Evolutionary conservation across 1,284 basidiomycete genomes (phyloP), one percentile per base, ranked within the genome.

Genomic region (Tilletia walkeri): DNA sequence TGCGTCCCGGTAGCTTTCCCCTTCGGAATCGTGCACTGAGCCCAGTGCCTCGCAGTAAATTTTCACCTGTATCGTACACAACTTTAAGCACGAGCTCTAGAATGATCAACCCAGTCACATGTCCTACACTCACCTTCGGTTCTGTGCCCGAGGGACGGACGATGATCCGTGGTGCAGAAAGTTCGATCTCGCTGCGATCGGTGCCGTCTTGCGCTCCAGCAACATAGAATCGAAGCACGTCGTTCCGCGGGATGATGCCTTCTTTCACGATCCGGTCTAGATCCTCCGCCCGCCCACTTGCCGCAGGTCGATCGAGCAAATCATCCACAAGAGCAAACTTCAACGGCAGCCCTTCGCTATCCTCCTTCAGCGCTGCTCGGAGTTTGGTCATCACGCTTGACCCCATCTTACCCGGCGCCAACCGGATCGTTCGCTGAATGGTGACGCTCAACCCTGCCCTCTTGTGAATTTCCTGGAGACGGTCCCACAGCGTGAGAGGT

Each of bases 211-310:
- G 4, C 4, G 9, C 39, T n/a, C 10, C 50, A 3, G 72, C 69
- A 3, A 80, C 72, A 67, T 78, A 80, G 73, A 78, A 80, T 3
- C 79, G 67, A n/a, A 80, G 65, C 16, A 80, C 79, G 45, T 80
- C 77, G 67, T 79, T 80, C 66, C 72, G 72, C 12, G 79, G 79
- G 54, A 80, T 77, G 41, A 39, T 34, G 3, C 24, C 45, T 34
- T 38, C 47, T 16, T 30, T 16, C 7, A 61, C 36, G 56, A 61
- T 61, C 14, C 56, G 56, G 7, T 61, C 56, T 9, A 61, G 30
- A 30, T 61, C 56, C 54, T 75, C 73, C 3, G 72, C 66, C 50
- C 73, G 76, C 10, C 72, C 71, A 3, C 70, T 65, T 16, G 74
- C 74, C n/a, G 77, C 71, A 10, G 45, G 66, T 20, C 45, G 38